Conservation (phyloP, 257 asterid genomes). For the Knoxia roxburghii region DNA sequence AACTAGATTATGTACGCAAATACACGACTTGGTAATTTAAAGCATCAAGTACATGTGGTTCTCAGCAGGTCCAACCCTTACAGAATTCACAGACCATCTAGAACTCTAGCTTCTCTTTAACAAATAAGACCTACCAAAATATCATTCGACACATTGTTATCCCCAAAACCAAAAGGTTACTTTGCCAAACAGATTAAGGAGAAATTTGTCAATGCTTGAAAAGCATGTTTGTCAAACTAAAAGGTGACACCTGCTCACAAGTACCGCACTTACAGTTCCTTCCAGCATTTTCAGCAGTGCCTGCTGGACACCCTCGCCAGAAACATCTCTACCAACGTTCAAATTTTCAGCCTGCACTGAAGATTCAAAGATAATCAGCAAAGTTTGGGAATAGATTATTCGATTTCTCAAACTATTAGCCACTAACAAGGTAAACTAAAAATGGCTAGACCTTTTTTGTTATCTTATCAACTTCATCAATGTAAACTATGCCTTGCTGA, state of each 20-base stretch:
- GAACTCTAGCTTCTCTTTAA: too few species aligned
- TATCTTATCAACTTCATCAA: slow-evolving; percentile 95
- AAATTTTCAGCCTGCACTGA: slow-evolving; percentile 65
- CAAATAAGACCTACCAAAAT: not conserved
- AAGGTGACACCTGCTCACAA: not conserved
- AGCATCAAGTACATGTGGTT: not conserved
- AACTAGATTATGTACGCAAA: not conserved
- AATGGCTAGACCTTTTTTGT: slow-evolving; percentile 65
- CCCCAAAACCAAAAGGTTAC: not conserved
- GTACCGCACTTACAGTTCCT: slow-evolving; percentile 71
- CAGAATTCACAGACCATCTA: not conserved
- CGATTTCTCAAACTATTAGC: slow-evolving; percentile 11
- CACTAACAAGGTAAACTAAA: slow-evolving; percentile 5
- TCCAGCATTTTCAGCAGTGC: slow-evolving; percentile 91
- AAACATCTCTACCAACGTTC: slow-evolving; percentile 78
- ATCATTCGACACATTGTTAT: not conserved
- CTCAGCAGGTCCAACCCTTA: not conserved
- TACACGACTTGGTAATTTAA: not conserved
- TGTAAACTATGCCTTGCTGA: slow-evolving; percentile 84
- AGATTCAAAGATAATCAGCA: slow-evolving; percentile 31
- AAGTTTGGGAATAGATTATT: slow-evolving; percentile 19
- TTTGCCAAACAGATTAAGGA: too few species aligned
- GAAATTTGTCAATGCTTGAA: not conserved
- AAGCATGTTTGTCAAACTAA: slow-evolving; percentile 1
- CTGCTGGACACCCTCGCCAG: slow-evolving; percentile 97